A percentile compares a stretch with the other conserved stretches of the same genome.
phyloP scores from a whole-genome alignment of 2,329 filamentous ascomycete genomes.

The Acrocalymma vagum region DNA sequence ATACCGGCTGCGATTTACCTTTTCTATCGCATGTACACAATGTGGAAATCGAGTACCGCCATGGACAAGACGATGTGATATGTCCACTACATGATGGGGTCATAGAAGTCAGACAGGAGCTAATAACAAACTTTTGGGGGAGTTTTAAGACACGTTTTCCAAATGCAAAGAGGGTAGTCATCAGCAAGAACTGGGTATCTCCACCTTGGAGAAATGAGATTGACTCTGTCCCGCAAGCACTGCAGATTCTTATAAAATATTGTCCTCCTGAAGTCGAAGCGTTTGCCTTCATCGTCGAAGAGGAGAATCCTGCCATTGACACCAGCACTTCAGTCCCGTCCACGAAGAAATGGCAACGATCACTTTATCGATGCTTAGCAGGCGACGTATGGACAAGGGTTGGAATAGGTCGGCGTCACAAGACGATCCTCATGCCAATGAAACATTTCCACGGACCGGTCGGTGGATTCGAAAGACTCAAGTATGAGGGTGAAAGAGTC shows the following conservation, averaged over 20 bases:
- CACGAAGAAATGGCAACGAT: slow-evolving; percentile 8
- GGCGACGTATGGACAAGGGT: slow-evolving; percentile 11
- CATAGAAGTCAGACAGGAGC: slow-evolving; percentile 5
- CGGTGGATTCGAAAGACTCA: slow-evolving; percentile 11
- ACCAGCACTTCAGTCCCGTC: not conserved
- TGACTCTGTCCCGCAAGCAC: slow-evolving; percentile 8
- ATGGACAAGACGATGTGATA: slow-evolving; percentile 1
- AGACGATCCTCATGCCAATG: slow-evolving; percentile 14
- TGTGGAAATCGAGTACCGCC: slow-evolving; percentile 17
- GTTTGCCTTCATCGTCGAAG: slow-evolving; percentile 10
- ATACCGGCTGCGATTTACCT: slow-evolving; percentile 12
- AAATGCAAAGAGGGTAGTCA: slow-evolving; percentile 13
- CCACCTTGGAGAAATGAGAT: not conserved
- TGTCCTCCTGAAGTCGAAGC: slow-evolving; percentile 12
- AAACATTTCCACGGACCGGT: slow-evolving; percentile 20
- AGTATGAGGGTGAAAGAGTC: slow-evolving; percentile 4
- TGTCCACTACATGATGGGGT: slow-evolving; percentile 1
- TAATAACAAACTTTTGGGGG: slow-evolving; percentile 15
- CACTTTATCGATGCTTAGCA: slow-evolving; percentile 9
- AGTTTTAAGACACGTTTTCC: slow-evolving; percentile 15
- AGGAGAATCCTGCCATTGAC: too few species aligned
- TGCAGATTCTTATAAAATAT: slow-evolving; percentile 10
- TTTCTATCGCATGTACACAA: slow-evolving; percentile 22
- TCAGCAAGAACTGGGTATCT: slow-evolving; percentile 16
- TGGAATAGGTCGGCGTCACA: slow-evolving; percentile 1